These are phyloP conservation scores for Astragalus membranaceus DNA, from an alignment of 306 rosid genomes.

Conservation along the genomic window DNA sequence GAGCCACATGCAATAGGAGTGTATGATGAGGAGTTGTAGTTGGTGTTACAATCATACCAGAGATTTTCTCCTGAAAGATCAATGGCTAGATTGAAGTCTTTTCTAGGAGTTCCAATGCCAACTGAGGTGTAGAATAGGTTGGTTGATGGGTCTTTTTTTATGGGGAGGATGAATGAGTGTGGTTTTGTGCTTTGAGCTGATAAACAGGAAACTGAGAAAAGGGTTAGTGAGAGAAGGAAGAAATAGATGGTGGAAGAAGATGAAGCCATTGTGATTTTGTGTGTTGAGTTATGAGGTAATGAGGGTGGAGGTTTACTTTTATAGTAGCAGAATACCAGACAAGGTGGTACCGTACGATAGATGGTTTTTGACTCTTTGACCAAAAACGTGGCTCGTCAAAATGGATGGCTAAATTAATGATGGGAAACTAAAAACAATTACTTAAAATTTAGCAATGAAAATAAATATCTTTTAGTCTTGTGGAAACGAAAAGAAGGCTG, in stretches of 20 bases:
- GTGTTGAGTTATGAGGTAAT: background rate
- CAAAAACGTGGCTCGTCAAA: background rate
- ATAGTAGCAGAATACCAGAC: background rate
- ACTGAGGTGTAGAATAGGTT: conserved; percentile 28
- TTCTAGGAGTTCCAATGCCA: conserved; percentile 35
- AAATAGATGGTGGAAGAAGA: background rate
- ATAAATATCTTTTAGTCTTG: too few species aligned
- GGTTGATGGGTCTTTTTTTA: conserved; percentile 33
- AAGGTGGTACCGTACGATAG: background rate
- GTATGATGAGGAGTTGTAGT: conserved; percentile 32
- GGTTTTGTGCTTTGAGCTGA: background rate
- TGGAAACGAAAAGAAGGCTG: too few species aligned
- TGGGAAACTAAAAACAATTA: too few species aligned
- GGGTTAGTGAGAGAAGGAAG: conserved; percentile 2
- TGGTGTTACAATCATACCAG: conserved; percentile 23
- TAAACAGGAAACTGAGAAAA: conserved; percentile 1
- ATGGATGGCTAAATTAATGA: background rate
- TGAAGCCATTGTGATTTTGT: conserved; percentile 2
- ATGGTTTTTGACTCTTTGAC: background rate
- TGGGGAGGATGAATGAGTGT: conserved; percentile 20
- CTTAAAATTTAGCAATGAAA: too few species aligned
- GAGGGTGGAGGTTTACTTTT: background rate
- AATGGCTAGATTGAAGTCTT: conserved; percentile 14
- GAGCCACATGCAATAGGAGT: conserved; percentile 9
- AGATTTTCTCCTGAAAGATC: conserved; percentile 34